phyloP scores from a whole-genome alignment of 176 grass and related monocot genomes.

The Ananas comosus region DNA sequence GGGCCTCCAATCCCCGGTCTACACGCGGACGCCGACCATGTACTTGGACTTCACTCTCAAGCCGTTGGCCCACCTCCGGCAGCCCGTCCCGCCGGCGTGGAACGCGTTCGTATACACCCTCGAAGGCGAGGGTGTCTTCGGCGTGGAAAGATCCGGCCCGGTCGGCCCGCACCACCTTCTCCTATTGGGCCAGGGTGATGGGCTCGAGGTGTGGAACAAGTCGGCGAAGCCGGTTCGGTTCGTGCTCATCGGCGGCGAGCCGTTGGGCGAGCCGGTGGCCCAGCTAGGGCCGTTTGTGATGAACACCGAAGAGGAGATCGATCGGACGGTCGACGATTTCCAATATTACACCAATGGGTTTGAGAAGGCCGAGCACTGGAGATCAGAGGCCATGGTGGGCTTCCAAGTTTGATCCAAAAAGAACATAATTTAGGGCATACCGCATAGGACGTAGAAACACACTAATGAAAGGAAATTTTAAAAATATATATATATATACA shows the following conservation, averaged over 20 bases:
- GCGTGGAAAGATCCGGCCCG: slow-evolving; percentile 32
- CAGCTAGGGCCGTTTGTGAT: slow-evolving; percentile 93
- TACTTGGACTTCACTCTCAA: slow-evolving; percentile 93
- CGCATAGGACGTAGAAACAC: no score
- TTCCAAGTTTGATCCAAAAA: not conserved
- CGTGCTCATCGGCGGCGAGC: slow-evolving; percentile 68
- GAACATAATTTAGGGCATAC: not conserved
- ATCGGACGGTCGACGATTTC: slow-evolving; percentile 83
- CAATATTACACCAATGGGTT: slow-evolving; percentile 65
- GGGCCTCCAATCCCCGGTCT: slow-evolving; percentile 53
- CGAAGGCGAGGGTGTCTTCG: slow-evolving; percentile 69
- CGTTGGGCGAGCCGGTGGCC: slow-evolving; percentile 73
- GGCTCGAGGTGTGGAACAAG: slow-evolving; percentile 65
- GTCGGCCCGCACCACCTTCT: slow-evolving; percentile 55
- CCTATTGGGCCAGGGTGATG: slow-evolving; percentile 54
- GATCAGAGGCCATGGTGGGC: slow-evolving; percentile 46
- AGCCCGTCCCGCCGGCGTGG: slow-evolving; percentile 45
- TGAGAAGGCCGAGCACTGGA: slow-evolving; percentile 89
- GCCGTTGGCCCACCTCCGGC: slow-evolving; percentile 34
- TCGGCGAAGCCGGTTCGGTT: slow-evolving; percentile 46
- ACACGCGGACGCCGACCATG: slow-evolving; percentile 82
- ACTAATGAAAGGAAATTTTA: no score
- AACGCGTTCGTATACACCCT: slow-evolving; percentile 88
- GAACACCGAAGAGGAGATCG: slow-evolving; percentile 99
- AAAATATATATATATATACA: no score